Base-by-base conservation (phyloP, 345 rosid genomes). In the Citrus unshiu region DNA sequence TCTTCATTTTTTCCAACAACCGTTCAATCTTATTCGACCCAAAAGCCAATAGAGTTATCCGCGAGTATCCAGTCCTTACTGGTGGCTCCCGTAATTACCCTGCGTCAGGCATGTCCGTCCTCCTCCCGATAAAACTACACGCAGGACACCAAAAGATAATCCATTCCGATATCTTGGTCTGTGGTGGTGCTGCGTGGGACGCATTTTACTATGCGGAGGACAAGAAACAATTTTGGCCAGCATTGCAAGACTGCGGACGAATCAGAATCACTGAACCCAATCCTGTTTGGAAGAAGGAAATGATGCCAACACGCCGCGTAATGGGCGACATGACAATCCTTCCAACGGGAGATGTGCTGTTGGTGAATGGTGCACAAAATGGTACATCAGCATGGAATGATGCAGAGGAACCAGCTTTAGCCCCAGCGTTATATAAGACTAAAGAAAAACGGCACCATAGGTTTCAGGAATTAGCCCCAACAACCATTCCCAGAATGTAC, bases 251-350 rank as follows among this genome's bases (percentile, higher is more conserved):
- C 49, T 95, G 96, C 24, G 93, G 81, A 4, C 84, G 97, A 76
- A 59, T 93, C 4, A 22, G 7, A 6, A 84, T 91, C 75, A 88
- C 90, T 25, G 84, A 81, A 22, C 70, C 76, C 0, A 80, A 87
- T 37, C 85, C 95, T 0, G 78, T 64, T 9, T 94, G 99, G 99
- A 81, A 81, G 78, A 86, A 70, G 2, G 91, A 88, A 69, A 71
- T 40, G 29, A 96, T 96, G 99, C 98, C 98, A 0, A 76, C 88
- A 0, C 85, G 92, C 49, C 82, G 98, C 22, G 77, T 91, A 1
- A 87, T 93, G 93, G 97, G 98, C 1, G 99, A 96, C 76, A 78
- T 89, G 80, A 85, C 87, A 35, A 54, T 89, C 75, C 90, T 95
- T 62, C 97, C 99, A 0, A 88, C 84, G 1, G 99, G 95, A 39